Evolutionary conservation across 1,139 yeast genomes (phyloP).

Genomic region (Saccharomyces hybrid): DNA sequence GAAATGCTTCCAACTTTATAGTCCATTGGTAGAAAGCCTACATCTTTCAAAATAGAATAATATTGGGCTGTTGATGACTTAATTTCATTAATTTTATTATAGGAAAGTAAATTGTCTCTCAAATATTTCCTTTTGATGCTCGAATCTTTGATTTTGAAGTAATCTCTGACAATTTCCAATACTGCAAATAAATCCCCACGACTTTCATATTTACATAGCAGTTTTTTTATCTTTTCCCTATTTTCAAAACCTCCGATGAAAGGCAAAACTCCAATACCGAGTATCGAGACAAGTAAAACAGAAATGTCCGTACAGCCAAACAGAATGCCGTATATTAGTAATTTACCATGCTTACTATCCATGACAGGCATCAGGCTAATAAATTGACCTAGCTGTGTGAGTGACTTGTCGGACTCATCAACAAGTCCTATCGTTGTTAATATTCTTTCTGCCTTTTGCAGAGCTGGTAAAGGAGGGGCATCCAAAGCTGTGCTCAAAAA

Average conservation of each 20-base stretch:
- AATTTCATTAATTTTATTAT: slow-evolving; percentile 61
- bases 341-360: slow-evolving; percentile 78
- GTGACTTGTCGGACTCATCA: slow-evolving; percentile 37
- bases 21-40: slow-evolving; percentile 61
- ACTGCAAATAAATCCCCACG: slow-evolving; percentile 72
- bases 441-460: slow-evolving; percentile 54
- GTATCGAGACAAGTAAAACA: slow-evolving; percentile 64
- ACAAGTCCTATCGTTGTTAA: slow-evolving; percentile 72
- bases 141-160: slow-evolving; percentile 33
- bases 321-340: slow-evolving; percentile 68
- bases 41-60: slow-evolving; percentile 56
- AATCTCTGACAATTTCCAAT: slow-evolving; percentile 48
- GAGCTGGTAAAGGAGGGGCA: slow-evolving; percentile 56
- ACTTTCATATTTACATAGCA: slow-evolving; percentile 39
- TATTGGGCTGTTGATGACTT: slow-evolving; percentile 64
- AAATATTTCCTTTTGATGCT: slow-evolving; percentile 44
- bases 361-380: slow-evolving; percentile 72
- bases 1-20: slow-evolving; percentile 30
- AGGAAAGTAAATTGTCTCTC: slow-evolving; percentile 56
- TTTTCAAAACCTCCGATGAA: slow-evolving; percentile 56
- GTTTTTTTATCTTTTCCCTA: slow-evolving; percentile 52
- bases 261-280: slow-evolving; percentile 62
- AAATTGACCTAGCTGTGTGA: slow-evolving; percentile 77
- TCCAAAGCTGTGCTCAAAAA: slow-evolving; percentile 75
- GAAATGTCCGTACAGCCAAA: slow-evolving; percentile 79